Evolutionary conservation across 2,329 filamentous ascomycete genomes (phyloP).

Genomic region (Arthrobotrys sinensis): DNA sequence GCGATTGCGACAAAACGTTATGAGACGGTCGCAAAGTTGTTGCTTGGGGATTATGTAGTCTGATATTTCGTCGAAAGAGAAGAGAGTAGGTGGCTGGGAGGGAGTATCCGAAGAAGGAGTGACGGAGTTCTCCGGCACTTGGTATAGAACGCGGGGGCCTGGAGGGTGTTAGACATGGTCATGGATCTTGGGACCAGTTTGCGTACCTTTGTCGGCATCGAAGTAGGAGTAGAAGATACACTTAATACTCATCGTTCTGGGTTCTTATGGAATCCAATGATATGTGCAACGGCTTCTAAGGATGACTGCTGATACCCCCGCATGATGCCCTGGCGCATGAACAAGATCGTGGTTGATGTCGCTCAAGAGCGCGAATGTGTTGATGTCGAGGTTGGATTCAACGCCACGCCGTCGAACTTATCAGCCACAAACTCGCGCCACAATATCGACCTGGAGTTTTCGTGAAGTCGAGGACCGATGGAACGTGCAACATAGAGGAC

Average conservation of each 20-base stretch:
- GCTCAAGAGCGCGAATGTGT: not conserved
- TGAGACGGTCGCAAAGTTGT: slow-evolving; percentile 91
- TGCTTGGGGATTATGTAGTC: slow-evolving; percentile 96
- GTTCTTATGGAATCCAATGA: not conserved
- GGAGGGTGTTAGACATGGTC: slow-evolving; percentile 59
- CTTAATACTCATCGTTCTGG: slow-evolving; percentile 70
- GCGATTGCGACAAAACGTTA: slow-evolving; percentile 82
- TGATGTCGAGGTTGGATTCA: not conserved
- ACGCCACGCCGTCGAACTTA: slow-evolving; percentile 3
- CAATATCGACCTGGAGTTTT: not conserved
- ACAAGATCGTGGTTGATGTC: not conserved
- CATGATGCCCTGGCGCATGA: slow-evolving; percentile 24
- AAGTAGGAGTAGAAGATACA: slow-evolving; percentile 81
- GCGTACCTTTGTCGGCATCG: slow-evolving; percentile 76
- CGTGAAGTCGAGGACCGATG: no score
- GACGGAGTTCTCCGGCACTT: slow-evolving; percentile 76
- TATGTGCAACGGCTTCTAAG: slow-evolving; percentile 7
- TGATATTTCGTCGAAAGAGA: slow-evolving; percentile 88
- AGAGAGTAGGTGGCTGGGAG: slow-evolving; percentile 74
- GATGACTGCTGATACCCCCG: slow-evolving; percentile 7
- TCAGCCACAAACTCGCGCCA: slow-evolving; percentile 22
- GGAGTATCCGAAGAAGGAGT: slow-evolving; percentile 68
- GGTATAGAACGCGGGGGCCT: slow-evolving; percentile 77
- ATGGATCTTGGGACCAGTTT: slow-evolving; percentile 1
- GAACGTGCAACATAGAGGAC: no score